Evolutionary conservation across 257 asterid genomes (phyloP), one percentile per base, ranked within the genome.

Genomic region (Ajuga chamaepitys): DNA sequence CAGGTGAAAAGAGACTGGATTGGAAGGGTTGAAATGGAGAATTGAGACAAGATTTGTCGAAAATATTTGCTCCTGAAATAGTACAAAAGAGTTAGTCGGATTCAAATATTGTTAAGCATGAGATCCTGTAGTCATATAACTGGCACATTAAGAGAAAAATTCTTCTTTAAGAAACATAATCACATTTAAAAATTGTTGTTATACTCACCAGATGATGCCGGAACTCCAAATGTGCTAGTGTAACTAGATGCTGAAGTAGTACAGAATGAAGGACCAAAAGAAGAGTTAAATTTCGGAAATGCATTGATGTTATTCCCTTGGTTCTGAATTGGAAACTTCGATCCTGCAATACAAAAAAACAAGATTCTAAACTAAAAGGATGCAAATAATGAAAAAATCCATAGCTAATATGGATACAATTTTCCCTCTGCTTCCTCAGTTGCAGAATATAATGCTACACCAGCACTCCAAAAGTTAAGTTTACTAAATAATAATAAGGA

Each of bases 401-500:
- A 60, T 71, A 6, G 71, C 77, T 14, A 71, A 76, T 9, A 76
- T 66, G 17, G 80, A 76, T 38, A 26, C 58, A 4, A 76, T 10
- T 35, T 7, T n/a, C 2, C 0, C 25, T 13, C 71, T 2, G 3
- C 41, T 55, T n/a, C n/a, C n/a, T n/a, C n/a, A n/a, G 79, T 68
- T 30, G 71, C 37, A 20, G 63, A 40, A 56, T 68, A 74, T 7
- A 72, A 13, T 9, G 51, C 67, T 28, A 50, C 70, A 8, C 72
- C 72, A 57, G 59, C 28, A 57, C 13, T 32, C 4, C 14, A 10
- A 44, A 26, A 30, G 20, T 6, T n/a, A n/a, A n/a, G n/a, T n/a
- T n/a, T n/a, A n/a, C n/a, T n/a, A n/a, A n/a, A n/a, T n/a, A n/a
- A n/a, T n/a, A n/a, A n/a, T n/a, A n/a, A n/a, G n/a, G n/a, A n/a